Evolutionary conservation across 805 yeast genomes (phyloP).

Genomic region (Debaryomyces maramus): DNA sequence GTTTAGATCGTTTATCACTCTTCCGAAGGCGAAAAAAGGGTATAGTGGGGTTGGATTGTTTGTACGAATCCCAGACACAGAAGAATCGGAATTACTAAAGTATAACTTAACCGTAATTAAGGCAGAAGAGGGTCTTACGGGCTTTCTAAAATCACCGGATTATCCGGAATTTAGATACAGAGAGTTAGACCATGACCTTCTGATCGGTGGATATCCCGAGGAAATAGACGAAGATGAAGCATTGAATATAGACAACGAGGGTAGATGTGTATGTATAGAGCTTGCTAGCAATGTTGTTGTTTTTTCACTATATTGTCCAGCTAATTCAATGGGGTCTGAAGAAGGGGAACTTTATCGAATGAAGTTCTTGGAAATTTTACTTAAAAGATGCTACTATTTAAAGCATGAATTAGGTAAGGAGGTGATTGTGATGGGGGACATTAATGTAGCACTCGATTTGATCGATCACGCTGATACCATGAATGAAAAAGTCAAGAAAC

Average conservation of each 20-base stretch:
- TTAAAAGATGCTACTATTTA: conserved; percentile 61
- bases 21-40: conserved; percentile 72
- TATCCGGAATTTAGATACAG: conserved; percentile 12
- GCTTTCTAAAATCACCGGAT: conserved; percentile 40
- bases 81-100: conserved; percentile 38
- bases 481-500: conserved; percentile 42
- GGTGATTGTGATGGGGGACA: conserved; percentile 84
- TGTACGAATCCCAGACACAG: conserved; percentile 50
- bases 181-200: conserved; percentile 20
- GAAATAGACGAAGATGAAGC: conserved; percentile 37
- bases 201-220: conserved; percentile 74
- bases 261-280: conserved; percentile 78
- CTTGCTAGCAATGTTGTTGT: conserved; percentile 60
- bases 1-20: conserved; percentile 63
- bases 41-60: conserved; percentile 92
- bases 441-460: conserved; percentile 77
- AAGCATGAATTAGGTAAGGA: conserved; percentile 53
- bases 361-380: conserved; percentile 56
- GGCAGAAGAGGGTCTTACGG: conserved; percentile 94
- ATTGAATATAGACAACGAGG: conserved; percentile 70
- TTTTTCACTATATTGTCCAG: conserved; percentile 83
- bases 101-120: conserved; percentile 53
- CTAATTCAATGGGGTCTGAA: conserved; percentile 72
- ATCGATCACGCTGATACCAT: conserved; percentile 80
- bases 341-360: conserved; percentile 63